Conservation (phyloP, 2,329 filamentous ascomycete species). For the Calonectria honghensis region DNA sequence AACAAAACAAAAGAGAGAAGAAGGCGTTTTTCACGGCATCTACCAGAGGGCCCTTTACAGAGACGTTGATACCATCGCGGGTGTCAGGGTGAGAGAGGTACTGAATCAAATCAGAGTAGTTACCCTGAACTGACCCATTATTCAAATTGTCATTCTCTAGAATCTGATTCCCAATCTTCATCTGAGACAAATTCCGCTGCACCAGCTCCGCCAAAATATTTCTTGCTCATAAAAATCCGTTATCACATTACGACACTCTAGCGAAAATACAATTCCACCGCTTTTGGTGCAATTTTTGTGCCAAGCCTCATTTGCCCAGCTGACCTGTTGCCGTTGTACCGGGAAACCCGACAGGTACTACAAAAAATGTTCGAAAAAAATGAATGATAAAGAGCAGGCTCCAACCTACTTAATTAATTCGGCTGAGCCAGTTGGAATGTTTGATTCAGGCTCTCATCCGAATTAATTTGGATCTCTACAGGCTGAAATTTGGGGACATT, state of each 20-base stretch:
- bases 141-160: not conserved
- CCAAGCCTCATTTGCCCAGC: not conserved
- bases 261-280: not conserved
- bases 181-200: not conserved
- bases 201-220: not conserved
- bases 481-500: not conserved
- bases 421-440: not conserved
- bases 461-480: not conserved
- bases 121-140: not conserved
- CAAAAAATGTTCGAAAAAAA: not conserved
- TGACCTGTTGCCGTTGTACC: too few species aligned
- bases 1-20: too few species aligned
- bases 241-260: not conserved
- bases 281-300: not conserved
- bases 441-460: not conserved
- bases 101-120: not conserved
- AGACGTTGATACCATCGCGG: too few species aligned
- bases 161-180: not conserved
- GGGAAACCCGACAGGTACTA: not conserved
- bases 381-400: not conserved
- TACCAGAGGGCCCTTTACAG: too few species aligned
- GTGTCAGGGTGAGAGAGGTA: too few species aligned
- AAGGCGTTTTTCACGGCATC: too few species aligned
- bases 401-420: not conserved
- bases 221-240: not conserved